phyloP scores from a whole-genome alignment of 345 rosid species.

The Boechera retrofracta region DNA sequence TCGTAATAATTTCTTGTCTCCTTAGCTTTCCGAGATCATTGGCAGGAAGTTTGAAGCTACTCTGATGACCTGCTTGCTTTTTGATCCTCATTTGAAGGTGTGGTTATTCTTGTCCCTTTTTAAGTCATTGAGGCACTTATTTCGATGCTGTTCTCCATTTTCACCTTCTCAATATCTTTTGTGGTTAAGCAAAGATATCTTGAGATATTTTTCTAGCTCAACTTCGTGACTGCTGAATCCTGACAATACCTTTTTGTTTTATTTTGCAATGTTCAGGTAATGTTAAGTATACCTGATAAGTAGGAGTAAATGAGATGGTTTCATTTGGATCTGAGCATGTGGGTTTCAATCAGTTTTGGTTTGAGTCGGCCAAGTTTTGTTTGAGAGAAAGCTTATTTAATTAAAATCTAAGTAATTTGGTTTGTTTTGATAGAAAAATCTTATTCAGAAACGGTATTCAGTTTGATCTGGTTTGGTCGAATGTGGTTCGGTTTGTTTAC shows the following conservation, averaged over 20 bases:
- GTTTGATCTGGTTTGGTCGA: too few relatives aligned
- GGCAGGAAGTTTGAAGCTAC: too few relatives aligned
- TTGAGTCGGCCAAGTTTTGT: too few relatives aligned
- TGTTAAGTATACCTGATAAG: background rate
- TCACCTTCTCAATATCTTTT: slow-evolving; percentile 23
- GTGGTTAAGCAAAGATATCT: slow-evolving; percentile 8
- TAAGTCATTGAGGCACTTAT: slow-evolving; percentile 4
- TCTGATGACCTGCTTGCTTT: slow-evolving; percentile 71
- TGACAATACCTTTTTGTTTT: slow-evolving; percentile 21
- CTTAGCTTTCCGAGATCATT: too few relatives aligned
- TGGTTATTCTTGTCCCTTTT: slow-evolving; percentile 22
- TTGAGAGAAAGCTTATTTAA: too few relatives aligned
- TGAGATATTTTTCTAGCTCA: slow-evolving; percentile 5
- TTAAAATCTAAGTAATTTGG: too few relatives aligned
- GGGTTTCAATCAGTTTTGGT: too few relatives aligned
- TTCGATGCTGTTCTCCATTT: slow-evolving; percentile 25
- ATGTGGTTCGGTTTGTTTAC: background rate
- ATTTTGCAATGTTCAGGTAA: slow-evolving; percentile 60
- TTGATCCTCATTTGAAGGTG: slow-evolving; percentile 87
- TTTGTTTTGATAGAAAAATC: too few relatives aligned
- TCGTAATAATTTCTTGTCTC: slow-evolving; percentile 22
- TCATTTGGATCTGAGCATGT: too few relatives aligned
- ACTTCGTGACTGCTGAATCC: slow-evolving; percentile 29
- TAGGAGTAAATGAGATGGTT: too few relatives aligned
- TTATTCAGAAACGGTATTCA: too few relatives aligned